These are phyloP conservation scores for Actinidia chinensis DNA, from an alignment of 179 eudicot species.

Conservation along the genomic window DNA sequence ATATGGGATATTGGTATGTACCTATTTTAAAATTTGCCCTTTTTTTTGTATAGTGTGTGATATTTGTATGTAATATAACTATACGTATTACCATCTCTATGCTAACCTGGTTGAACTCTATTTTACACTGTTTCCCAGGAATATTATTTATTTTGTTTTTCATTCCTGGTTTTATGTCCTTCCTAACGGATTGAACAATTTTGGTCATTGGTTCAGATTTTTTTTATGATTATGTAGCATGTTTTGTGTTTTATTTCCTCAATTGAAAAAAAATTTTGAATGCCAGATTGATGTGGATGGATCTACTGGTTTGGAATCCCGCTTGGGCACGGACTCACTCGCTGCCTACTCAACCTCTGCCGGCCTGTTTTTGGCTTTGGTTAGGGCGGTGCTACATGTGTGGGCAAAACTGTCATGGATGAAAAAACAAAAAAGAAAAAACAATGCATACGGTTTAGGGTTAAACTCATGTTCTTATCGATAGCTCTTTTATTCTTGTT, in stretches of 20 bases:
- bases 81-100: no score
- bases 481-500: neutral
- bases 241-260: neutral
- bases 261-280: neutral
- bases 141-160: no score
- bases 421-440: no score
- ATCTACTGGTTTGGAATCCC: conserved; percentile 83
- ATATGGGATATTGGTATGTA: no score
- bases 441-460: conserved; percentile 84
- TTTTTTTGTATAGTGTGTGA: no score
- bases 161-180: neutral
- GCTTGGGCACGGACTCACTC: conserved; percentile 82
- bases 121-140: no score
- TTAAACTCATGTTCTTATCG: neutral
- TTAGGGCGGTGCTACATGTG: conserved; percentile 78
- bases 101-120: neutral
- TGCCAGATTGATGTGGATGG: conserved; percentile 89
- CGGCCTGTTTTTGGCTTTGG: conserved; percentile 51
- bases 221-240: neutral
- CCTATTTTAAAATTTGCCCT: no score
- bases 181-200: neutral
- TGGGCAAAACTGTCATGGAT: conserved; percentile 90
- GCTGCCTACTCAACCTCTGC: conserved; percentile 68
- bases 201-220: neutral
- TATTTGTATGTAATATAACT: no score